Percentiles rank a stretch among this genome's conserved stretches.
Conservation (phyloP, 2,329 filamentous ascomycete species). For the Aulographum hederae region DNA sequence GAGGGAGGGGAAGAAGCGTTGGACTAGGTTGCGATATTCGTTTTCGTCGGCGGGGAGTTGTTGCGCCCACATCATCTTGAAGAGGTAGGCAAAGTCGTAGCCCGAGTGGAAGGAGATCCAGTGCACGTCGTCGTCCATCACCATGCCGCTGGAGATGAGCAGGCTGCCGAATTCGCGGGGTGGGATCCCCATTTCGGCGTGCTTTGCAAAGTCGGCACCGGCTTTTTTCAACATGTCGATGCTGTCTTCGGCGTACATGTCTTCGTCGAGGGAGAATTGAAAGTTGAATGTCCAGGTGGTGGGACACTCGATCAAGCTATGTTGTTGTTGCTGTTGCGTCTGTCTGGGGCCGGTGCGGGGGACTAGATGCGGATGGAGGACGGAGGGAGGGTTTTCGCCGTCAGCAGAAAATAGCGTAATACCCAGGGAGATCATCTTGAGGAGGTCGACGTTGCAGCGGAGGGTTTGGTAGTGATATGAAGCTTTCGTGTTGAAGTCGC, state of each 20-base stretch:
- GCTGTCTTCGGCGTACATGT: constrained; percentile 95
- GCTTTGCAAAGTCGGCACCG: constrained; percentile 76
- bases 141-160: constrained; percentile 79
- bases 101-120: constrained; percentile 98
- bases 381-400: constrained; percentile 60
- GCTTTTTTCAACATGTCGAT: constrained; percentile 80
- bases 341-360: no score
- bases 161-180: constrained; percentile 75
- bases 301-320: constrained; percentile 45
- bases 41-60: constrained; percentile 76
- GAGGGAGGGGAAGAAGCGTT: constrained; percentile 79
- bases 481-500: constrained; percentile 81
- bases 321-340: constrained; percentile 20
- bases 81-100: constrained; percentile 94
- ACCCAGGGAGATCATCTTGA: constrained; percentile 94
- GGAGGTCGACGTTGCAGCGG: constrained; percentile 87
- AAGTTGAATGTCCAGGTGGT: constrained; percentile 99
- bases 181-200: constrained; percentile 80
- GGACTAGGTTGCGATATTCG: constrained; percentile 76
- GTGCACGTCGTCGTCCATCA: constrained; percentile 70
- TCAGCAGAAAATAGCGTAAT: constrained; percentile 85
- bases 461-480: constrained; percentile 98
- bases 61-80: constrained; percentile 76
- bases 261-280: constrained; percentile 79
- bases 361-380: constrained; percentile 29